Evolutionary conservation across 352 stramenopile genomes (phyloP), one percentile per base, ranked within the genome.

Genomic region (Phytophthora hibernalis): DNA sequence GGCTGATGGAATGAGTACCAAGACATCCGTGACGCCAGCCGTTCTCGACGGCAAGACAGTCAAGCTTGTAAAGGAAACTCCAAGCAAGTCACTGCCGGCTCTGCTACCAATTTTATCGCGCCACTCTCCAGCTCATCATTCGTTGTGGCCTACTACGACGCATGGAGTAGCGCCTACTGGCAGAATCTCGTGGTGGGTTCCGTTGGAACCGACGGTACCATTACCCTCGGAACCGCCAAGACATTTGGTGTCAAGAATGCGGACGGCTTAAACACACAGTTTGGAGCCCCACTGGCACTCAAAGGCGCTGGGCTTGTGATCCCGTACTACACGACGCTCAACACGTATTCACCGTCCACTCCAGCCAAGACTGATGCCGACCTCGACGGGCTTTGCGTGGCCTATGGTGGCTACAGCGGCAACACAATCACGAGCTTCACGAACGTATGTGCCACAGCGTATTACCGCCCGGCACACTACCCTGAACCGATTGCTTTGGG

Each of bases 131-230:
- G 55, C 15, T 68, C 72, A 9, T 43, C 65, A 0, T 88, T 90
- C 13, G 68, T 86, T 9, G 57, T 83, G 33, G 68, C 70, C 6
- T 90, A 79, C 72, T 93, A 82, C 54, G 69, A 85, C 9, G 2
- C 52, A 7, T 88, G 70, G 43, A 24, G 1, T n/a, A n/a, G 21
- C 8, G 5, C 5, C n/a, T 89, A 73, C 40, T 59, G 47, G 24
- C 82, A 93, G 54, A 50, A 38, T 10, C 69, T 83, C 22, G 71
- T 70, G 18, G 76, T 82, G 28, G 83, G 77, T 16, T 54, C 57
- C 3, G 61, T 93, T 0, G 65, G n/a, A 9, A 11, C 38, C 10
- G 59, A 79, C 16, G 49, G 75, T 12, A 72, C 59, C 7, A 79
- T 90, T 40, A 74, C 80, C 12, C 71, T 79, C 26, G 79, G 70